These are phyloP conservation scores for Plasmodium gonderi DNA, from an alignment of 169 alveolate species.

Conservation along the genomic window DNA sequence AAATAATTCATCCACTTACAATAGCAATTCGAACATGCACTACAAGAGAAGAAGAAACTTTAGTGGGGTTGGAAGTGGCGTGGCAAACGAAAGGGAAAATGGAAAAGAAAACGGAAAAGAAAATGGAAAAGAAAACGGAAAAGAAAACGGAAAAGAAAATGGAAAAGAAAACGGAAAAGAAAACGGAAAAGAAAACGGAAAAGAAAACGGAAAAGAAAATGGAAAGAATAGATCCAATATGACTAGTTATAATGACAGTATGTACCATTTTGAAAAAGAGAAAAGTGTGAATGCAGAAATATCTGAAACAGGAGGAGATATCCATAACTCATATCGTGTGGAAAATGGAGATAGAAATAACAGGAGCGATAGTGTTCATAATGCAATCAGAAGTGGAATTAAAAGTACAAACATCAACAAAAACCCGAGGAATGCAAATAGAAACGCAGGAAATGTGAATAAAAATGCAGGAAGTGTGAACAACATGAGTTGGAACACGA, in stretches of 20 bases:
- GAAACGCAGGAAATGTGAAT: no score
- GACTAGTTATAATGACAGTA: not conserved
- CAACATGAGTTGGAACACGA: not conserved
- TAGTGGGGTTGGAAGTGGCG: not conserved
- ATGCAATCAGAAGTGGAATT: no score
- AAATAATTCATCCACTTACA: not conserved
- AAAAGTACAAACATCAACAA: not conserved
- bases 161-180: no score
- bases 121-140: no score
- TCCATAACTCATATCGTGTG: not conserved
- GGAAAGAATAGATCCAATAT: not conserved
- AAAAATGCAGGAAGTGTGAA: not conserved
- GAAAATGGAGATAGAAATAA: no score
- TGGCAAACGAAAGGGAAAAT: no score
- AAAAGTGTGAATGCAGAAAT: not conserved
- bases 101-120: no score
- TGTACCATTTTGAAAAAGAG: not conserved
- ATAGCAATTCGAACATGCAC: not conserved
- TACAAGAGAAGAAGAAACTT: not conserved
- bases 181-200: no score
- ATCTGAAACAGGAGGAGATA: not conserved
- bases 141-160: no score
- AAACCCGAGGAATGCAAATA: no score
- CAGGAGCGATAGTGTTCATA: no score
- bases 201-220: no score